Conservation (phyloP, 257 asterid species). For the Penstemon barbatus region DNA sequence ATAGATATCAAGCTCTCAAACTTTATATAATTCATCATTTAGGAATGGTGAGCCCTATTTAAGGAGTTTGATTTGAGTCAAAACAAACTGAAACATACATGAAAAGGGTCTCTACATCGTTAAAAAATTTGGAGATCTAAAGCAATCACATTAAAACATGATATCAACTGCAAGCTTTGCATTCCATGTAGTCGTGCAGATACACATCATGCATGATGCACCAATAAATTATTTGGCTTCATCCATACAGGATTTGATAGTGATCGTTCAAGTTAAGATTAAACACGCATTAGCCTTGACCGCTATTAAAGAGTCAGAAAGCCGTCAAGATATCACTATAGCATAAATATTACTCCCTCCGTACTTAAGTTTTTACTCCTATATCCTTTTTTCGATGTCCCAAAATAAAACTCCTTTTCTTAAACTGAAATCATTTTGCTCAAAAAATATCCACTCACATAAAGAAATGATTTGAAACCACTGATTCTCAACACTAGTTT, state of each 20-base stretch:
- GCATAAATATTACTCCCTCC: conserved; percentile 8
- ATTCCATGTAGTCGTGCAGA: not conserved
- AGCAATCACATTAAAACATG: not conserved
- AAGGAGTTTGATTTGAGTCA: not conserved
- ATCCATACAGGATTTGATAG: conserved; percentile 6
- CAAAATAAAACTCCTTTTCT: too few species aligned
- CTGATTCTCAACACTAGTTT: too few species aligned
- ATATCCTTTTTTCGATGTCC: too few species aligned
- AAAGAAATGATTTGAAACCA: too few species aligned
- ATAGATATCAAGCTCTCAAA: too few species aligned
- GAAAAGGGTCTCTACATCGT: too few species aligned
- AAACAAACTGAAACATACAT: not conserved
- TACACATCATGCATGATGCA: conserved; percentile 5
- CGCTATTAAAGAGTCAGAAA: conserved; percentile 21
- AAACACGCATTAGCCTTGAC: conserved; percentile 25
- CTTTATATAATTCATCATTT: too few species aligned
- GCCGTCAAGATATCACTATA: conserved; percentile 17
- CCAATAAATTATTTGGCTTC: not conserved
- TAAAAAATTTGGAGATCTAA: too few species aligned
- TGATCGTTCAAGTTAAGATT: conserved; percentile 8
- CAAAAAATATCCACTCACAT: too few species aligned
- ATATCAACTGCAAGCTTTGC: not conserved
- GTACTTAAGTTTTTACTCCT: too few species aligned
- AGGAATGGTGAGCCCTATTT: not conserved
- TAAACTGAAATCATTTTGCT: too few species aligned